Base-by-base conservation (phyloP, 2,329 filamentous ascomycete genomes). In the Diaporthe vaccinii region DNA sequence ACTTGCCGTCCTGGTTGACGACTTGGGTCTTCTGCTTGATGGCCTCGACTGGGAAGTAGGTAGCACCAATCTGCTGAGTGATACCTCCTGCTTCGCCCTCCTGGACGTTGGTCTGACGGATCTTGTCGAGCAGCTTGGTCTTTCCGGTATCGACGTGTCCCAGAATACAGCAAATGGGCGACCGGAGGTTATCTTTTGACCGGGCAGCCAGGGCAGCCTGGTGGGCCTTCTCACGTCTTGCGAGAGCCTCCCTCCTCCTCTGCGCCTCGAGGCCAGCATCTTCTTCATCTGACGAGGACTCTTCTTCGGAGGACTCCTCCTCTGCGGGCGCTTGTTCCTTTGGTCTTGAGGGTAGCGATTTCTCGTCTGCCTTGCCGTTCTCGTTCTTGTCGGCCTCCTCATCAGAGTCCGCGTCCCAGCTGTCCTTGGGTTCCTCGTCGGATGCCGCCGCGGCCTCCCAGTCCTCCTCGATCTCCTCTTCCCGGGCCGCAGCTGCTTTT, bases 101-200 rank as follows among this genome's bases (percentile, higher is more conserved):
- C 83, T 99, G 97, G 49, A 99, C 97, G 83, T 99, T 98, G 75
- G 97, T 98, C 85, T 98, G 95, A 82, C 97, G 94, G 82, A 99
- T 95, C 88, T 99, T 99, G 89, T 99, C 97, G 75, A 99, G 90
- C 78, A 99, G 89, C 88, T 98, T 99, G n/a, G 97, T 99, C 89
- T 99, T 99, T 84, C 97, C 97, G 61, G 97, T 99, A 92, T 99
- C 97, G 91, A 99, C 97, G 91, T 99, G 97, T 81, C 97, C 97
- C 78, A 99, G 92, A 90, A 99, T 99, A 93, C 96, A 98, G 90
- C 97, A 98, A 86, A 99, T 99, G 72, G 97, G 97, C 55, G 97
- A 98, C 75, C 97, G 95, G 74, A 99, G 91, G 85, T 99, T 93
- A 83, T 99, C 96, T 85, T 94, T 95, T 31, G 96, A 98, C 77